Evolutionary conservation across 441 rosid genomes (phyloP).

Genomic region (Gossypium schwendimanii): DNA sequence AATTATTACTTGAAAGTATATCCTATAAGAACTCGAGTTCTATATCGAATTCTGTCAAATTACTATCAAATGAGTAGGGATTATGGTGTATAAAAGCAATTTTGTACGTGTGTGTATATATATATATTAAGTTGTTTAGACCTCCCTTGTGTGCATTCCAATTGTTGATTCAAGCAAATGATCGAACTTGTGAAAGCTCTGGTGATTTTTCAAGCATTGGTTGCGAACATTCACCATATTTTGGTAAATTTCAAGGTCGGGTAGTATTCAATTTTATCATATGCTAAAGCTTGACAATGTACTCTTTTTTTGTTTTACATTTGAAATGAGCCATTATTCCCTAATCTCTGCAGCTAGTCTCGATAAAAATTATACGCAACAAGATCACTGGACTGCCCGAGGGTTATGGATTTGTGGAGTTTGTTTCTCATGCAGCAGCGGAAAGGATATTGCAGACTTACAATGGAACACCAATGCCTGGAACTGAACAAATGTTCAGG

Average conservation of each 20-base stretch:
- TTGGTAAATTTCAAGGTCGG: too few species aligned
- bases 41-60: neutral
- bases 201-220: too few species aligned
- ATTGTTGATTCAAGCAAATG: neutral
- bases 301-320: neutral
- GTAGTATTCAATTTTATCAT: too few species aligned
- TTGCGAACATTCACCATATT: too few species aligned
- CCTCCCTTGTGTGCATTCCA: too few species aligned
- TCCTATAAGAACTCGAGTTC: neutral
- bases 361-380: slow-evolving; percentile 84
- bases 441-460: slow-evolving; percentile 75
- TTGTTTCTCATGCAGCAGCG: slow-evolving; percentile 78
- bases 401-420: slow-evolving; percentile 95
- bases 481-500: slow-evolving; percentile 69
- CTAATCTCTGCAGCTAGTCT: slow-evolving; percentile 49
- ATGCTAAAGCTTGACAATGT: neutral
- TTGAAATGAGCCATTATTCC: neutral
- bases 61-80: neutral
- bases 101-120: neutral
- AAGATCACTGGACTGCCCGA: slow-evolving; percentile 88
- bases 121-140: neutral
- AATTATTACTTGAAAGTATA: neutral
- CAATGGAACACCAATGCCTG: slow-evolving; percentile 82
- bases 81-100: neutral
- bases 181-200: neutral